A percentile compares a stretch with the other conserved stretches of the same genome.
phyloP scores from a whole-genome alignment of 2,329 filamentous ascomycete genomes.

The Colletotrichum horii region DNA sequence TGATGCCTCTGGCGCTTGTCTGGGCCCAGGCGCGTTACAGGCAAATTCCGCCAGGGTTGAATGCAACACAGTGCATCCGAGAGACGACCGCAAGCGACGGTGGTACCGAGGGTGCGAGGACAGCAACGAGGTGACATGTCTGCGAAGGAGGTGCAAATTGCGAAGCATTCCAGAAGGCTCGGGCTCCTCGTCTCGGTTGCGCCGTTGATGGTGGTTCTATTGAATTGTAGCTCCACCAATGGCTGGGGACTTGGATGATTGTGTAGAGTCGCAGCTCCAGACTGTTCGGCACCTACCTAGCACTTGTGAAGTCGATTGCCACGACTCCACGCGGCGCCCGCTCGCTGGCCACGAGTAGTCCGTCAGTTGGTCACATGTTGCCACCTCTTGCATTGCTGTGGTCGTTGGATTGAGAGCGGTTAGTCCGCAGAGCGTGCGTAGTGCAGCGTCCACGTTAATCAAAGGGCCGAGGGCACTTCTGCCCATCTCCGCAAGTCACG shows the following conservation, averaged over 20 bases:
- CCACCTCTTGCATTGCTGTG: background rate
- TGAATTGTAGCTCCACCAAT: background rate
- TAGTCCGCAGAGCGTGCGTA: background rate
- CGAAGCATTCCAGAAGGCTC: background rate
- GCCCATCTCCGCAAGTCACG: background rate
- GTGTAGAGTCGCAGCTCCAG: background rate
- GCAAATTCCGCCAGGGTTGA: background rate
- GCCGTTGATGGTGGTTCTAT: background rate
- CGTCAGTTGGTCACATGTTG: background rate
- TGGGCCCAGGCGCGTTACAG: slow-evolving; percentile 7
- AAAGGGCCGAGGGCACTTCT: background rate
- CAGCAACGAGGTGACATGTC: background rate
- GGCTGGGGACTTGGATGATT: background rate
- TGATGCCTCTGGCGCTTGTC: background rate
- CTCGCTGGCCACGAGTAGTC: background rate
- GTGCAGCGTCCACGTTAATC: background rate
- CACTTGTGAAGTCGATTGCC: background rate
- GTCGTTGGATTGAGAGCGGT: background rate
- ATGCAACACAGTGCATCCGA: slow-evolving; percentile 13
- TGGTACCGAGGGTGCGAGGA: background rate
- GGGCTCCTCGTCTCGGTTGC: background rate
- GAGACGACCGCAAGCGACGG: background rate
- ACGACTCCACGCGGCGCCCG: background rate
- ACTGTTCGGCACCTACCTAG: background rate
- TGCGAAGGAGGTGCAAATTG: background rate